A percentile compares a stretch with the other conserved stretches of the same genome.
Conservation (phyloP, 176 grass and related monocot genomes). For the Hordeum marinum region DNA sequence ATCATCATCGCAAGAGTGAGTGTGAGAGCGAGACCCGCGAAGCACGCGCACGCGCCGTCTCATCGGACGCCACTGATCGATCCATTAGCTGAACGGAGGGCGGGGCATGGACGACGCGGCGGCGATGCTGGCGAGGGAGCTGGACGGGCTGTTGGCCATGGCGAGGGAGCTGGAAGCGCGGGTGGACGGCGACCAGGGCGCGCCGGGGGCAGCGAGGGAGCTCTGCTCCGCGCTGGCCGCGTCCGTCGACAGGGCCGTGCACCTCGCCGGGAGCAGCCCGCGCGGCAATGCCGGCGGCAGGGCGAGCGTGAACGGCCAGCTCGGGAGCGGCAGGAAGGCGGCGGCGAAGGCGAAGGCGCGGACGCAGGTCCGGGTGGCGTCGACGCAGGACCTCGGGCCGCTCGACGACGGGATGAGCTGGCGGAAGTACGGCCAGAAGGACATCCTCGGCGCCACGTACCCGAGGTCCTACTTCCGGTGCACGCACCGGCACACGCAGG, state of each 20-base stretch:
- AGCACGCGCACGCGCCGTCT: neutral
- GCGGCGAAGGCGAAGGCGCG: constrained; percentile 31
- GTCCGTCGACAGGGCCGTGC: constrained; percentile 52
- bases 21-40: neutral
- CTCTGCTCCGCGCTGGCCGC: constrained; percentile 42
- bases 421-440: constrained; percentile 98
- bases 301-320: too few relatives aligned
- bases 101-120: neutral
- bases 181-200: constrained; percentile 1
- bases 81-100: neutral
- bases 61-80: neutral
- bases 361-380: constrained; percentile 42
- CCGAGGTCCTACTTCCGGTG: constrained; percentile 96
- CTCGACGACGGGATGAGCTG: constrained; percentile 73
- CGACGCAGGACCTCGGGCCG: constrained; percentile 31
- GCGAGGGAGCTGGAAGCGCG: constrained; percentile 50
- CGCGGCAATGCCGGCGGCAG: constrained; percentile 12
- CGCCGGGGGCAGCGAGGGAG: neutral
- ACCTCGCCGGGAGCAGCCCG: constrained; percentile 32
- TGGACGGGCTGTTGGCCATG: constrained; percentile 44
- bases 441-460: constrained; percentile 81
- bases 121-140: constrained; percentile 49
- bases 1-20: neutral
- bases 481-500: constrained; percentile 57
- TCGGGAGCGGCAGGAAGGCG: constrained; percentile 41